Conservation (phyloP, 768 basidiomycete genomes). For the Termitomyces sp. region DNA sequence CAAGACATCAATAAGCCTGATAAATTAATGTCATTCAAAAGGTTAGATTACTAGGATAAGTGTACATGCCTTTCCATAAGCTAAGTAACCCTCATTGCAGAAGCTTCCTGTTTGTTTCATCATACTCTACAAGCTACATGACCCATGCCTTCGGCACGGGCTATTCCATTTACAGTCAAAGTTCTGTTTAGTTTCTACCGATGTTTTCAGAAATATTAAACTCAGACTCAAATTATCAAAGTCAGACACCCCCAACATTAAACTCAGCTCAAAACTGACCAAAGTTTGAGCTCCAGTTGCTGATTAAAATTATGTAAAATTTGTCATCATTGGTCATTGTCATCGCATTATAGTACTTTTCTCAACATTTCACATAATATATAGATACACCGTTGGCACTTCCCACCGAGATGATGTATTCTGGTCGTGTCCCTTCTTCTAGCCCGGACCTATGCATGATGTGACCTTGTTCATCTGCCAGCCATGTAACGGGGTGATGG, state of each 20-base stretch:
- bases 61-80: constrained; percentile 83
- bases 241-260: too few species aligned
- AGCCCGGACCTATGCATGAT: constrained; percentile 64
- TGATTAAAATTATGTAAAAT: too few species aligned
- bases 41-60: constrained; percentile 6
- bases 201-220: too few species aligned
- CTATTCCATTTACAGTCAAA: too few species aligned
- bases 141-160: too few species aligned
- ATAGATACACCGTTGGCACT: constrained; percentile 63
- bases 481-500: constrained; percentile 36
- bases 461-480: constrained; percentile 71
- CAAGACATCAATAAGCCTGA: constrained; percentile 82
- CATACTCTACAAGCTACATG: constrained; percentile 66
- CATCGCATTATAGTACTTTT: too few species aligned
- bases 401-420: constrained; percentile 83
- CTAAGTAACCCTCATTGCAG: constrained; percentile 82
- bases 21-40: constrained; percentile 3
- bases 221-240: too few species aligned
- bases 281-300: too few species aligned
- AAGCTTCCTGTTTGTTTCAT: constrained; percentile 80
- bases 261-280: too few species aligned
- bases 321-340: too few species aligned
- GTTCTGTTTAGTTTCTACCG: too few species aligned
- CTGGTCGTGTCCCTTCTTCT: constrained; percentile 73
- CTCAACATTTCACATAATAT: too few species aligned